Conservation (phyloP, 1,139 yeast species). For the Hemisphaericaspora xylofermentans region DNA sequence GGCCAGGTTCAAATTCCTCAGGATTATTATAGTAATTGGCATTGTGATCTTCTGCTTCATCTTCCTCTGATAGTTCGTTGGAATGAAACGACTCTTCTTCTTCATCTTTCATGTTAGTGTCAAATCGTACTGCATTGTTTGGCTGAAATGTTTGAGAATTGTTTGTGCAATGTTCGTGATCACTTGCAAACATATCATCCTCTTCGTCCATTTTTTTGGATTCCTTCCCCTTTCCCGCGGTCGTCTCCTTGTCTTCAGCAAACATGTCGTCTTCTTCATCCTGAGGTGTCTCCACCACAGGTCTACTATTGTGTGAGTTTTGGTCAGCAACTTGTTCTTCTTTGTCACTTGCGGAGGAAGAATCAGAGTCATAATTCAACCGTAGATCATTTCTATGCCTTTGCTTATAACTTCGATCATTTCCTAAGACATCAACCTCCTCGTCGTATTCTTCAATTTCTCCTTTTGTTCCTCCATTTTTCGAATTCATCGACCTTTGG, state of each 20-base stretch:
- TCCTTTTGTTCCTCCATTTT: not conserved
- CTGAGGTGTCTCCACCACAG: slow-evolving; percentile 4
- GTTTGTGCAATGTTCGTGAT: not conserved
- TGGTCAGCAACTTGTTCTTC: slow-evolving; percentile 10
- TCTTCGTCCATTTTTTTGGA: slow-evolving; percentile 11
- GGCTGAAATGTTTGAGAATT: not conserved
- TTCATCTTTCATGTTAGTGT: slow-evolving; percentile 6
- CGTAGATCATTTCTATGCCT: slow-evolving; percentile 21
- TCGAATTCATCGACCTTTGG: slow-evolving; percentile 2
- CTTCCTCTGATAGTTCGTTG: slow-evolving; percentile 24
- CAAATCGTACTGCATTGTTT: not conserved
- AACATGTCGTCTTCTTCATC: slow-evolving; percentile 9
- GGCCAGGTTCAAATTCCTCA: slow-evolving; percentile 13
- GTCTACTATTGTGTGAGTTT: slow-evolving; percentile 8
- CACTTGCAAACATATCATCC: slow-evolving; percentile 40
- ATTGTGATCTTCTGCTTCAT: slow-evolving; percentile 8
- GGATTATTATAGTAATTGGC: slow-evolving; percentile 18
- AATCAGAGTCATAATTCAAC: slow-evolving; percentile 36
- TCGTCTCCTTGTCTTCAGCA: slow-evolving; percentile 9
- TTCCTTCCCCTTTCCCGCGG: slow-evolving; percentile 12
- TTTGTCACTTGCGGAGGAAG: slow-evolving; percentile 20
- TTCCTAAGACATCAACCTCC: slow-evolving; percentile 27
- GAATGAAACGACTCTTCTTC: no score
- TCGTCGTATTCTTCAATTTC: slow-evolving; percentile 14
- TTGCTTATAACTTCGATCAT: slow-evolving; percentile 22